These are phyloP conservation scores for Chiua sp. DNA, from an alignment of 1,284 basidiomycete genomes.

Conservation along the genomic window DNA sequence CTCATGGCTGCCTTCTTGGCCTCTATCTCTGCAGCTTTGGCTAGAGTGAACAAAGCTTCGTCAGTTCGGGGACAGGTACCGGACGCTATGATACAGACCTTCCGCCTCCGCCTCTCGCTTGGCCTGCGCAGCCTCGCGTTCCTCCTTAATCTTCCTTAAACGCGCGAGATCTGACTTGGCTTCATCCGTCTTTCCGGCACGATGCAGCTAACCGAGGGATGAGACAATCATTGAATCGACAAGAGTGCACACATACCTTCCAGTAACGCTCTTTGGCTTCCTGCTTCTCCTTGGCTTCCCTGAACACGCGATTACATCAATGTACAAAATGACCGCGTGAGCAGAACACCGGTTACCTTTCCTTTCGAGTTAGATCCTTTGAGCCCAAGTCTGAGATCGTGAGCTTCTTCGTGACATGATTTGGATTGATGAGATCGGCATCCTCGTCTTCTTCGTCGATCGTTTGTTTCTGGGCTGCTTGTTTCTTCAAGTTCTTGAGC, in stretches of 20 bases:
- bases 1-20: conserved; percentile 40
- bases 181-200: conserved; percentile 85
- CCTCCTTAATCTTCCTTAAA: conserved; percentile 83
- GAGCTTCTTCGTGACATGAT: conserved; percentile 68
- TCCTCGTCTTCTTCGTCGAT: conserved; percentile 58
- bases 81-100: conserved; percentile 49
- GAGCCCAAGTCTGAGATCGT: conserved; percentile 68
- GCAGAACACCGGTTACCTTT: conserved; percentile 54
- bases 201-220: conserved; percentile 56
- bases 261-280: conserved; percentile 86
- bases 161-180: conserved; percentile 88
- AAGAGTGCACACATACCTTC: conserved; percentile 58
- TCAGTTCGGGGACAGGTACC: not conserved
- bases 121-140: conserved; percentile 85
- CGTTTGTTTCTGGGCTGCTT: conserved; percentile 51
- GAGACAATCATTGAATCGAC: conserved; percentile 1
- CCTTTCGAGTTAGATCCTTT: conserved; percentile 65
- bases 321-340: conserved; percentile 1
- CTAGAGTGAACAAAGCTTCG: conserved; percentile 29
- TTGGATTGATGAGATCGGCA: conserved; percentile 70
- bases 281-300: conserved; percentile 90
- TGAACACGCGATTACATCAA: conserved; percentile 37
- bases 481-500: conserved; percentile 66
- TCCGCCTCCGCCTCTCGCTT: conserved; percentile 87
- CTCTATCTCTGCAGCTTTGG: conserved; percentile 49